Percentiles rank a stretch among this genome's conserved stretches.
Conservation (phyloP, 2,329 filamentous ascomycete species). For the Cordyceps militaris region DNA sequence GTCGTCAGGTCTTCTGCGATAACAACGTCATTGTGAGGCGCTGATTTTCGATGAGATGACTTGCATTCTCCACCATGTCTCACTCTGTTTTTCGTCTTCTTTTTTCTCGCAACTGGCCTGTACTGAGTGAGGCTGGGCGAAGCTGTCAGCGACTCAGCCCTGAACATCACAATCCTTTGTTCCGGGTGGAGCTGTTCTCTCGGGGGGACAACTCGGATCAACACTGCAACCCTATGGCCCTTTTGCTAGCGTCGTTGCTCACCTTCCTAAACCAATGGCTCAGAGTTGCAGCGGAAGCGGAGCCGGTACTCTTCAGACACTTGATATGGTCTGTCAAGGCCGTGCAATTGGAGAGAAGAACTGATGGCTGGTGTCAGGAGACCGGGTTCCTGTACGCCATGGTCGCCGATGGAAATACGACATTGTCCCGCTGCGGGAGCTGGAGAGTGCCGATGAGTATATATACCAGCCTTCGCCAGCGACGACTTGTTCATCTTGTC, state of each 20-base stretch:
- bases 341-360: background rate
- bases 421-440: background rate
- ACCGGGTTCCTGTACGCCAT: background rate
- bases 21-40: background rate
- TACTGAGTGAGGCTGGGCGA: too few species aligned
- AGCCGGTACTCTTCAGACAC: background rate
- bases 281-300: background rate
- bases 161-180: background rate
- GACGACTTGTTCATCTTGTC: background rate
- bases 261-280: slow-evolving; percentile 8
- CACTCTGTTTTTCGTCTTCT: too few species aligned
- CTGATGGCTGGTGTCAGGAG: too few species aligned
- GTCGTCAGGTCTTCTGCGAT: too few species aligned
- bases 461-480: background rate
- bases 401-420: background rate
- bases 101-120: too few species aligned
- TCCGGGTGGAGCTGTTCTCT: background rate
- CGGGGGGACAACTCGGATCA: background rate
- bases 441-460: background rate
- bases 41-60: too few species aligned
- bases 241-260: slow-evolving; percentile 8
- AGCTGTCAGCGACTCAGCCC: too few species aligned
- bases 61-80: too few species aligned
- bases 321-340: background rate
- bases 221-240: slow-evolving; percentile 1